Evolutionary conservation across 2,329 filamentous ascomycete species (phyloP).

Genomic region (Penicillium sp.): DNA sequence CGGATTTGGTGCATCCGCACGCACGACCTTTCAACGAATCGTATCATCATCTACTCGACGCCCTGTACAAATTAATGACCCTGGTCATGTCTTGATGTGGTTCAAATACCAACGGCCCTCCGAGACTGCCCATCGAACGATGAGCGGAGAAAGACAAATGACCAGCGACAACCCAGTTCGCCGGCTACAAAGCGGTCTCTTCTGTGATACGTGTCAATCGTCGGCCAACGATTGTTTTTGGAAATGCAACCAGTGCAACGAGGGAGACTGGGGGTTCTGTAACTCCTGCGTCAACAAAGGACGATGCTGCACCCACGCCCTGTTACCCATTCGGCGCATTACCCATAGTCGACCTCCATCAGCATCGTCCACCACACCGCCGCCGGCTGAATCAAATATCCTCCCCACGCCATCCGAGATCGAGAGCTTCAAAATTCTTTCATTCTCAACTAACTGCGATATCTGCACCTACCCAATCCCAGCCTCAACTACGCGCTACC

Average conservation of each 20-base stretch:
- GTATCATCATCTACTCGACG: constrained; percentile 32
- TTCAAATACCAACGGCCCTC: constrained; percentile 35
- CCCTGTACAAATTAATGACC: constrained; percentile 10
- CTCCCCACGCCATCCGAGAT: constrained; percentile 37
- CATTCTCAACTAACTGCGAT: constrained; percentile 74
- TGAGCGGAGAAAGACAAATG: constrained; percentile 47
- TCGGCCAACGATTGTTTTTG: constrained; percentile 84
- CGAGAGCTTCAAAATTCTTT: constrained; percentile 63
- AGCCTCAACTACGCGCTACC: constrained; percentile 67
- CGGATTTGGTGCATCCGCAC: constrained; percentile 75
- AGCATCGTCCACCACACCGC: constrained; percentile 4
- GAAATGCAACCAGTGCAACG: constrained; percentile 83
- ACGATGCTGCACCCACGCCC: constrained; percentile 73
- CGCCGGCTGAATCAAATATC: constrained; percentile 22
- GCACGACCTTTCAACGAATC: constrained; percentile 62
- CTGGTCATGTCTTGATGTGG: constrained; percentile 52
- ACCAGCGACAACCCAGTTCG: constrained; percentile 66
- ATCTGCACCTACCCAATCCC: constrained; percentile 72
- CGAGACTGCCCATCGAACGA: constrained; percentile 24
- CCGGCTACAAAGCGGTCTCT: constrained; percentile 73
- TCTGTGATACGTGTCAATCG: constrained; percentile 72
- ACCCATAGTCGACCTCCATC: constrained; percentile 30
- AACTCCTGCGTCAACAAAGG: constrained; percentile 82
- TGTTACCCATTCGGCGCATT: constrained; percentile 70
- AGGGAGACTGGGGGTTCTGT: constrained; percentile 94